phyloP scores from a whole-genome alignment of 768 basidiomycete genomes.

The Suillus plorans region DNA sequence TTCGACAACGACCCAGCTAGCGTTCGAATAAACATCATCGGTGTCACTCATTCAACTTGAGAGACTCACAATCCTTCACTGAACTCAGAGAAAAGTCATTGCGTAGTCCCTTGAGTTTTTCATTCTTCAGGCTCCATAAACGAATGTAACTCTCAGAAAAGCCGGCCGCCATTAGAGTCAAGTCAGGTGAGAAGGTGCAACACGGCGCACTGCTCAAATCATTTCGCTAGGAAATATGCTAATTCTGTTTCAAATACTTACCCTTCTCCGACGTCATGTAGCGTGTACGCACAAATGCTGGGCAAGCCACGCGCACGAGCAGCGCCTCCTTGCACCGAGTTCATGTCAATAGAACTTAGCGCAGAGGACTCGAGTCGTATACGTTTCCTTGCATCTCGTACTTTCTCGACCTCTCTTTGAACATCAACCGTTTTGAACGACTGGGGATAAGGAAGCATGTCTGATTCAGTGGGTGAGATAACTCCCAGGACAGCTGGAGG shows the following conservation, averaged over 20 bases:
- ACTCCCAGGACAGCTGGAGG: conserved; percentile 54
- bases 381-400: conserved; percentile 88
- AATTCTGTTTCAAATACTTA: conserved; percentile 37
- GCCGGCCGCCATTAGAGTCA: conserved; percentile 89
- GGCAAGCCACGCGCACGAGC: conserved; percentile 69
- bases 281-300: conserved; percentile 92
- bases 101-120: conserved; percentile 74
- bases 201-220: conserved; percentile 65
- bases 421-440: conserved; percentile 86
- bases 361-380: conserved; percentile 84
- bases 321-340: conserved; percentile 56
- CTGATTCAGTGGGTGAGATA: conserved; percentile 62
- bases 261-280: conserved; percentile 97
- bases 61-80: conserved; percentile 65
- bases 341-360: conserved; percentile 54
- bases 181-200: conserved; percentile 87
- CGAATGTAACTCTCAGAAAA: conserved; percentile 95
- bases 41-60: neutral
- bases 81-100: conserved; percentile 71
- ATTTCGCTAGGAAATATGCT: conserved; percentile 6
- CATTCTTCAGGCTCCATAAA: conserved; percentile 93
- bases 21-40: neutral
- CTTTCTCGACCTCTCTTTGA: conserved; percentile 84
- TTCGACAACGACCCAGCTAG: conserved; percentile 57
- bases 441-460: conserved; percentile 79